Evolutionary conservation across 495 filamentous ascomycete species (phyloP).

Genomic region (Aspergillus cristatus): DNA sequence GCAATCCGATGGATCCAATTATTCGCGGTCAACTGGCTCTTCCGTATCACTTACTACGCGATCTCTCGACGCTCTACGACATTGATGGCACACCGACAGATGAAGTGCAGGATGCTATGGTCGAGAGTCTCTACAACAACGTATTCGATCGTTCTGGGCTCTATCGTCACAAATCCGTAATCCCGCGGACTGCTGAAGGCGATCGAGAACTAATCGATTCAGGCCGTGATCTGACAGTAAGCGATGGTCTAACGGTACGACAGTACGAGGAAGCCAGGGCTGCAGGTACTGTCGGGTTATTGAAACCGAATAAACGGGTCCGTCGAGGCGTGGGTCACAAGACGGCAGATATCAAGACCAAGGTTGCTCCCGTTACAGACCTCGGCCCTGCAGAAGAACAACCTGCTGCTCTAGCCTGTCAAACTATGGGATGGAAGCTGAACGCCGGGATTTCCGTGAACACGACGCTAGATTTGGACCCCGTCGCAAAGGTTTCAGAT

Average conservation of each 20-base stretch:
- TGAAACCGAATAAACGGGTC: conserved; percentile 32
- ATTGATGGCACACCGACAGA: conserved; percentile 73
- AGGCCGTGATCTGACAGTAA: conserved; percentile 64
- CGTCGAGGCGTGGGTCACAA: conserved; percentile 38
- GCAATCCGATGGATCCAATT: conserved; percentile 85
- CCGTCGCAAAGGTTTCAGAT: conserved; percentile 46
- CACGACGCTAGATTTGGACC: conserved; percentile 65
- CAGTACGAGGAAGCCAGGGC: conserved; percentile 54
- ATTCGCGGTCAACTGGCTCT: conserved; percentile 86
- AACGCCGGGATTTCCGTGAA: conserved; percentile 53
- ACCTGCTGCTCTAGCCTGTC: conserved; percentile 59
- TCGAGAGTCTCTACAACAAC: conserved; percentile 88
- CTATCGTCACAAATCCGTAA: conserved; percentile 67
- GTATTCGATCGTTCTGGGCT: conserved; percentile 81
- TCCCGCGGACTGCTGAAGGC: conserved; percentile 67
- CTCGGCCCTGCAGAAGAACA: conserved; percentile 52
- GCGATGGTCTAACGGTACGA: conserved; percentile 62
- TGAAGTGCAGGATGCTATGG: conserved; percentile 66
- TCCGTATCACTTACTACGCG: conserved; percentile 71
- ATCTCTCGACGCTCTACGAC: conserved; percentile 87
- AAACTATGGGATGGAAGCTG: conserved; percentile 72
- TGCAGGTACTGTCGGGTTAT: conserved; percentile 31
- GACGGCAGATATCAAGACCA: conserved; percentile 30
- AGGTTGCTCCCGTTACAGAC: conserved; percentile 41
- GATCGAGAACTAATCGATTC: conserved; percentile 75